Base-by-base conservation (phyloP, 371 early-diverging fungal genomes). In the Mucor saturninus region DNA sequence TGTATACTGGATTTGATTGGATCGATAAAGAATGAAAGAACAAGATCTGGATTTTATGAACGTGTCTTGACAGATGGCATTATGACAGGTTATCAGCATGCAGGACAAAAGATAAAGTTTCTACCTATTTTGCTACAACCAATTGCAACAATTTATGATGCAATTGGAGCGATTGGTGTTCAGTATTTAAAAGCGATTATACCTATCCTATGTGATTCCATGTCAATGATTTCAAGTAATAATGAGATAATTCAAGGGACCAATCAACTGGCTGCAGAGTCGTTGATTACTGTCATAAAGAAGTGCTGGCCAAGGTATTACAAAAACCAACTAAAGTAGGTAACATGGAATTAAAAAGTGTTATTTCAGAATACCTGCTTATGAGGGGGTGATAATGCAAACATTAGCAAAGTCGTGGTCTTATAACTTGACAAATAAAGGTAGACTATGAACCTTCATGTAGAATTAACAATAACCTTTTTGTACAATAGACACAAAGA, bases 231-330 rank as follows among this genome's bases (percentile, higher is more conserved):
- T 29, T 56, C 51, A 30, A 48, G 31, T 38, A 46, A 52, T 50
- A 55, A 48, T 48, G 2, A 63, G 28, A 15, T 28, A 8, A 42
- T 62, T n/a, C 59, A 54, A 64, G 37, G 40, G 31, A 59, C 69
- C 4, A 71, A 72, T 59, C 13, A 6, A 29, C 7, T 64, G 1
- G 73, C 75, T 1, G 54, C 64, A 15, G 15, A 57, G 0, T 37
- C 68, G 14, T 38, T 79, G n/a, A 39, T 37, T 8, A 49, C 57
- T 8, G 54, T 75, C 7, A 75, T 79, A 1, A 42, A 68, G 30
- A 48, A 51, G 13, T 71, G 73, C 31, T 79, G 79, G 79, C 76
- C 76, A 66, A 61, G 77, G 77, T 77, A 77, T 37, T 53, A 42
- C 42, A 13, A 4, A 21, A 21, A 13, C 39, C 8, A 7, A 30